Percentiles rank a stretch among this genome's conserved stretches.
These are phyloP conservation scores for Pilatotrama ljubarskyi DNA, from an alignment of 768 basidiomycete genomes.

Conservation along the genomic window DNA sequence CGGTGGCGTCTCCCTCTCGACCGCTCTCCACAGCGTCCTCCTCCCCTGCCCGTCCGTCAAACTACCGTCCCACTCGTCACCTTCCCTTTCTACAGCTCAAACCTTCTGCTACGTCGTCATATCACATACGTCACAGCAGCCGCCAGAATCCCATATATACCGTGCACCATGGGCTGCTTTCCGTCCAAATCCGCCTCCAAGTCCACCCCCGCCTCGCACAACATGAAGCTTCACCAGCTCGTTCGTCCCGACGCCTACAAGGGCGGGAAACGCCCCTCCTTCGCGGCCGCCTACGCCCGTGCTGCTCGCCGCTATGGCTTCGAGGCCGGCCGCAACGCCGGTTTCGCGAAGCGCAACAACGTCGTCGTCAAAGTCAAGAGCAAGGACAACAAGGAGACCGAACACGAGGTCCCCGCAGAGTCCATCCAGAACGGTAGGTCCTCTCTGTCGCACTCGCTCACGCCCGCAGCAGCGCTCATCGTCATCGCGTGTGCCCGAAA, in stretches of 20 bases:
- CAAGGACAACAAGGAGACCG: slow-evolving; percentile 25
- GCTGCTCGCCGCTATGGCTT: slow-evolving; percentile 33
- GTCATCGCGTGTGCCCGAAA: background rate
- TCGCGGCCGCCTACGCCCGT: slow-evolving; percentile 32
- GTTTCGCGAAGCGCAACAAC: slow-evolving; percentile 32
- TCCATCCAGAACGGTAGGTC: slow-evolving; percentile 33
- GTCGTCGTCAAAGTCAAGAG: slow-evolving; percentile 31
- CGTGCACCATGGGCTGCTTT: slow-evolving; percentile 14
- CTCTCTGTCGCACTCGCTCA: background rate
- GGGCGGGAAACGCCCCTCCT: slow-evolving; percentile 28
- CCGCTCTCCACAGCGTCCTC: background rate
- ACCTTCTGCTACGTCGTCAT: background rate
- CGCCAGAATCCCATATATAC: slow-evolving; percentile 4
- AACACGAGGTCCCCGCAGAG: slow-evolving; percentile 33
- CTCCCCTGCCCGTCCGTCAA: background rate
- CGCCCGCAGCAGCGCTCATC: background rate
- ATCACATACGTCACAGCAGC: background rate
- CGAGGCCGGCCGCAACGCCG: slow-evolving; percentile 29
- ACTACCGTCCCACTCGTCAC: background rate
- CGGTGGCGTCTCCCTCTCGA: slow-evolving; percentile 12
- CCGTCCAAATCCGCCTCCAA: slow-evolving; percentile 11
- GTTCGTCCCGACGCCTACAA: slow-evolving; percentile 26
- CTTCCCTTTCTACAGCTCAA: background rate
- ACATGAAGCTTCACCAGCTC: slow-evolving; percentile 26
- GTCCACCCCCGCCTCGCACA: background rate